Evolutionary conservation across 495 filamentous ascomycete species (phyloP).

Genomic region (Aspergillus cristatus): DNA sequence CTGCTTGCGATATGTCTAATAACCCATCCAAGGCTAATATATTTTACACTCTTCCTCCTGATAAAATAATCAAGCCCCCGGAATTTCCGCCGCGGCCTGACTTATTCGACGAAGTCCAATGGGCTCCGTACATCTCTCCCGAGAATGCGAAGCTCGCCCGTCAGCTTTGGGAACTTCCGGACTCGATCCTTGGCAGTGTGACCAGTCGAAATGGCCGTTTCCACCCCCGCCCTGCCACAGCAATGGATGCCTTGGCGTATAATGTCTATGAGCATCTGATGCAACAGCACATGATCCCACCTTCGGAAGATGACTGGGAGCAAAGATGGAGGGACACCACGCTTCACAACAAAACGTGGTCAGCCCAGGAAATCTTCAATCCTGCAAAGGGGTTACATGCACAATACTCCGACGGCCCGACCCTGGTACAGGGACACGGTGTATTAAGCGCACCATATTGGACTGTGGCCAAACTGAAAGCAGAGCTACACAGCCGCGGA

Average conservation of each 20-base stretch:
- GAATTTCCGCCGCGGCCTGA: conserved; percentile 14
- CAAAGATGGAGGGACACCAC: background rate
- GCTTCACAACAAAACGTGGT: background rate
- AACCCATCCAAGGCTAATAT: too few relatives aligned
- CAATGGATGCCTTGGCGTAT: background rate
- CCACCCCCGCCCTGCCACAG: background rate
- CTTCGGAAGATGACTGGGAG: background rate
- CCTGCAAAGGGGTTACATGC: background rate
- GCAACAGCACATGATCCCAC: background rate
- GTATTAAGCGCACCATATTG: conserved; percentile 1
- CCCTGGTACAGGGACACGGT: background rate
- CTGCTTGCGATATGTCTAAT: too few relatives aligned
- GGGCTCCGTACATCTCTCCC: conserved; percentile 7
- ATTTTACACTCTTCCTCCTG: background rate
- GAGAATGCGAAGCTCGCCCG: conserved; percentile 16
- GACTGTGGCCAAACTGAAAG: background rate
- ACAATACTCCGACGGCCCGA: background rate
- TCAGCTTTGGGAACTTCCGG: conserved; percentile 14
- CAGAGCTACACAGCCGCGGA: background rate
- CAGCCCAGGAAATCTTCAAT: background rate
- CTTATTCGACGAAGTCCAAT: conserved; percentile 12
- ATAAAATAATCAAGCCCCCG: conserved; percentile 4
- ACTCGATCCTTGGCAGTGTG: conserved; percentile 8
- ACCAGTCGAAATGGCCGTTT: conserved; percentile 3
- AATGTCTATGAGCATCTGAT: conserved; percentile 4